Base-by-base conservation (phyloP, 2,329 filamentous ascomycete species). In the Falciphora oryzae region DNA sequence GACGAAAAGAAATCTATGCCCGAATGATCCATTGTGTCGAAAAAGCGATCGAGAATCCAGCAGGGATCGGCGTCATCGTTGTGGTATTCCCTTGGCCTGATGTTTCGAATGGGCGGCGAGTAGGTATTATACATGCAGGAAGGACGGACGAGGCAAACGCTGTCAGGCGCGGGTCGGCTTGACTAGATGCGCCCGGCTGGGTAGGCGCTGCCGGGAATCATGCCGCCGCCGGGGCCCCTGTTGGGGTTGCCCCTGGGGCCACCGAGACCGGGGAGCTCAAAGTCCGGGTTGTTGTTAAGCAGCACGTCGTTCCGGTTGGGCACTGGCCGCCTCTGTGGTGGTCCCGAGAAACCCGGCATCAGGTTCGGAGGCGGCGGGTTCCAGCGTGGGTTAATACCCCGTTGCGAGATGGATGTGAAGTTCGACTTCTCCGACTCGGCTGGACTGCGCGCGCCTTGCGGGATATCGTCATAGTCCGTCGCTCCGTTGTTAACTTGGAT, bases 351-450 rank as follows among this genome's bases (percentile, higher is more conserved):
- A 11, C 78, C 77, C 63, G 76, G 78, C 69, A 78, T 74, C 53
- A 80, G 74, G 22, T 78, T 74, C 18, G 77, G 76, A 59, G 82
- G 78, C 35, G 81, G 79, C 2, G 84, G 86, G 67, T 90, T 86
- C 93, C 94, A 97, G 66, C 89, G 88, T 8, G 93, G 94, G 74
- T 97, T 97, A 64, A 97, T 80, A 1, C 91, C 90, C 44, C 94
- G 85, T 76, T 97, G 93, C 0, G 90, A 94, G 59, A 98, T 89
- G 14, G 91, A 95, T 1, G 94, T 97, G 76, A 97, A 97, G 70
- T 90, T 91, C 59, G 89, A 94, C 29, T 86, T 84, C 72, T 97
- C 92, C 67, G 90, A 94, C 70, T 88, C 85, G 35, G 88, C 86
- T 38, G 91, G 93, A 71, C 88, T 94, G 70, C 90, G 85, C 59